Evolutionary conservation across 2,329 filamentous ascomycete genomes (phyloP).

Genomic region (Monilinia fructigena): DNA sequence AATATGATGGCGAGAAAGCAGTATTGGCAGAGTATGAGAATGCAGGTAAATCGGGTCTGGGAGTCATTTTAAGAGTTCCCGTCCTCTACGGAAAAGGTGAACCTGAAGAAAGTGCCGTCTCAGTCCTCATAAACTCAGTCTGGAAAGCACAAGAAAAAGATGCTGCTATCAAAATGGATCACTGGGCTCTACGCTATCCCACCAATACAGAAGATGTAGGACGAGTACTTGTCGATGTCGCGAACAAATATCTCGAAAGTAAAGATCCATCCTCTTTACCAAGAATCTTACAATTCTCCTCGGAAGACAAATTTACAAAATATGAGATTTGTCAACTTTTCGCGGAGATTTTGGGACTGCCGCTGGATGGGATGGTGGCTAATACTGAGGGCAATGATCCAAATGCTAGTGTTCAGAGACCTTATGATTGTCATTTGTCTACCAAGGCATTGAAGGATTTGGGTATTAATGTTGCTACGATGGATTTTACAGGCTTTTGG

Average conservation of each 20-base stretch:
- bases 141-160: conserved; percentile 68
- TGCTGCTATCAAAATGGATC: conserved; percentile 72
- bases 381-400: conserved; percentile 72
- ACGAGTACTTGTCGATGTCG: conserved; percentile 67
- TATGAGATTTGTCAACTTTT: conserved; percentile 82
- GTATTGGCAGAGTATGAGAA: conserved; percentile 61
- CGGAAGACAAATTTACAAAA: conserved; percentile 84
- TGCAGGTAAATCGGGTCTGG: conserved; percentile 52
- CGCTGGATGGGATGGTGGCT: conserved; percentile 64
- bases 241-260: conserved; percentile 62
- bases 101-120: conserved; percentile 77
- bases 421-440: conserved; percentile 85
- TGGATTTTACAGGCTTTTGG: conserved; percentile 83
- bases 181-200: conserved; percentile 81
- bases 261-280: conserved; percentile 57
- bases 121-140: conserved; percentile 73
- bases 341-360: conserved; percentile 74
- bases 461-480: conserved; percentile 70
- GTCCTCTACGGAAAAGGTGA: conserved; percentile 80
- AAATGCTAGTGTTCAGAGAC: conserved; percentile 69
- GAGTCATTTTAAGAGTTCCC: conserved; percentile 74
- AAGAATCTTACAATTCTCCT: conserved; percentile 76
- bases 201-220: conserved; percentile 88
- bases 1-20: conserved; percentile 67
- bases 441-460: conserved; percentile 70